Conservation (phyloP, 257 asterid species). For the Primulina eburnea region DNA sequence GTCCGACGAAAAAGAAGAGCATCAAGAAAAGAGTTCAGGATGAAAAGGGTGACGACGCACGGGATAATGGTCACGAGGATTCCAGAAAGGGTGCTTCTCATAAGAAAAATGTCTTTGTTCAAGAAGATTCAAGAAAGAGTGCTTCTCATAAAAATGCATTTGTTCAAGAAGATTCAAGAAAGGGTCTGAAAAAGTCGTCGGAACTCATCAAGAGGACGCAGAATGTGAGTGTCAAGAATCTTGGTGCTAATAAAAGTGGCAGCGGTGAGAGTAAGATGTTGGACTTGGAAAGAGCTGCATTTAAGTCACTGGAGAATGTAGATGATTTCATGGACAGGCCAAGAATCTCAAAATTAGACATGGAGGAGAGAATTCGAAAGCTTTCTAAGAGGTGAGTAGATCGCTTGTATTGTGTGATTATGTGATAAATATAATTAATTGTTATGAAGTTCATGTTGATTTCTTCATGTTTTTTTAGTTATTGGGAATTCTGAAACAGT, state of each 20-base stretch:
- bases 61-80: constrained; percentile 22
- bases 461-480: not conserved
- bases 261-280: constrained; percentile 24
- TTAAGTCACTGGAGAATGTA: constrained; percentile 48
- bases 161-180: constrained; percentile 25
- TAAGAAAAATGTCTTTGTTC: constrained; percentile 23
- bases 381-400: constrained; percentile 77
- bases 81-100: constrained; percentile 24
- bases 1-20: constrained; percentile 26
- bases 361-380: constrained; percentile 91
- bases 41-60: constrained; percentile 29
- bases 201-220: constrained; percentile 14
- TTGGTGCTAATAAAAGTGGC: constrained; percentile 21
- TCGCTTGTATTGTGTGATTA: not conserved
- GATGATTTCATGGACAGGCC: constrained; percentile 44
- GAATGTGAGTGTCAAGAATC: constrained; percentile 4
- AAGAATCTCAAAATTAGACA: constrained; percentile 67
- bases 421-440: not conserved
- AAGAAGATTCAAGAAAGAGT: constrained; percentile 25
- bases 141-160: constrained; percentile 21
- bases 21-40: constrained; percentile 26
- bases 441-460: not conserved
- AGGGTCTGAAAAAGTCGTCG: constrained; percentile 3
- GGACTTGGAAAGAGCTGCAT: constrained; percentile 72
- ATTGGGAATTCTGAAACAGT: not conserved